Base-by-base conservation (phyloP, 2,329 filamentous ascomycete genomes). In the Aspergillus tanneri region DNA sequence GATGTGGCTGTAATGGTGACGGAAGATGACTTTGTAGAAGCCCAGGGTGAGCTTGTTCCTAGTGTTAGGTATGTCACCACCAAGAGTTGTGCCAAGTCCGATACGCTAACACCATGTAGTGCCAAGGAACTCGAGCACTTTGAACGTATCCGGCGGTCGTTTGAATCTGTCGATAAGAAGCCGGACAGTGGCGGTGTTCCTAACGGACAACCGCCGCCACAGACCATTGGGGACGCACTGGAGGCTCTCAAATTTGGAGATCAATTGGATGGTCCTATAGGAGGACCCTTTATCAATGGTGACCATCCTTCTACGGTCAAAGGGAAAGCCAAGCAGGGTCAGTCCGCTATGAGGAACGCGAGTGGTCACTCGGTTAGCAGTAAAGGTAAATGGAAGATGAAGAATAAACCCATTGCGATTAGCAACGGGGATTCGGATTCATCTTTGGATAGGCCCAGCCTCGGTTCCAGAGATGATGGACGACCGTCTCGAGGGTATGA, bases 51-150 rank as follows among this genome's bases (percentile, higher is more conserved):
- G 72, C 79, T 99, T 32, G 85, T 97, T n/a, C 91, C 91, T 12
- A 91, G 86, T 72, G 93, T 99, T 43, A 78, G 75, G 72, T 77
- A 72, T 50, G 64, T 60, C 24, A 25, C 24, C 30, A n/a, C 30
- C 30, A 9, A 4, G 16, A 18, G 5, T 39, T 14, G n/a, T 12
- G 3, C 18, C 21, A 10, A 5, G 28, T 43, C n/a, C 10, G 16
- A 24, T 19, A 53, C 55, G 49, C 61, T 71, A 53, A 69, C 53
- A 42, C 19, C 10, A 21, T 44, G 53, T 52, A 96, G 90, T 63
- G 85, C 87, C 9, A 92, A 95, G 53, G 93, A 99, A 72, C 74
- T 99, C 32, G 81, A 86, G 39, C 93, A 99, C 66, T 99, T 97
- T 61, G 88, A 96, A 64, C 76, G 81, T 0, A 92, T 99, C 5